Conservation (phyloP, 352 stramenopile species). For the Pseudoperonospora humuli region DNA sequence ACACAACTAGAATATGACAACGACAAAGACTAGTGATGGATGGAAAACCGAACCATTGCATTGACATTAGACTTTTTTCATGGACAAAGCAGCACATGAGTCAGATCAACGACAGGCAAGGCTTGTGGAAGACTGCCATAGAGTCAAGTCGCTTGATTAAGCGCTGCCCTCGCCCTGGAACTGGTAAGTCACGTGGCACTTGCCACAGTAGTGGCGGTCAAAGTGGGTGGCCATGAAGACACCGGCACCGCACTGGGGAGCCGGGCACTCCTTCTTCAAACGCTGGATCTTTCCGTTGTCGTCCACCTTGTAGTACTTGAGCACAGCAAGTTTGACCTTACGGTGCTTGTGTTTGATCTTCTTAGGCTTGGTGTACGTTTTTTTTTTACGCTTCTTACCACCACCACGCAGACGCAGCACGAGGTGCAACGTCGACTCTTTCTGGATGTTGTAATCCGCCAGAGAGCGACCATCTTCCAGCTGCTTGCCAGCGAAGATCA, state of each 20-base stretch:
- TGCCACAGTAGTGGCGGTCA: constrained; percentile 99
- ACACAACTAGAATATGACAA: not conserved
- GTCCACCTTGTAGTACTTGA: constrained; percentile 97
- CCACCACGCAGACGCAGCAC: constrained; percentile 93
- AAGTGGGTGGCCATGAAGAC: constrained; percentile 99
- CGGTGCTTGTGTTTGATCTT: constrained; percentile 97
- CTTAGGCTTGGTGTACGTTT: constrained; percentile 99
- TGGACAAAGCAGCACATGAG: not conserved
- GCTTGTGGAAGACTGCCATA: constrained; percentile 14
- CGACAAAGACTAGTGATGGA: constrained; percentile 7
- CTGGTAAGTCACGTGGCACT: constrained; percentile 96
- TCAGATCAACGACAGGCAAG: constrained; percentile 11
- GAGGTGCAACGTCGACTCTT: constrained; percentile 97
- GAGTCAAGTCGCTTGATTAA: constrained; percentile 28
- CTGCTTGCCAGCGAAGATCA: constrained; percentile 99
- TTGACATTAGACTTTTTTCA: constrained; percentile 19
- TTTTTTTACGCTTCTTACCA: constrained; percentile 99
- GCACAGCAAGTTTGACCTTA: constrained; percentile 95
- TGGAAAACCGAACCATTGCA: constrained; percentile 36
- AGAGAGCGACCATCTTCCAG: constrained; percentile 93
- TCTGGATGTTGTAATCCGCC: constrained; percentile 93
- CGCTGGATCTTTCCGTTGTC: constrained; percentile 95
- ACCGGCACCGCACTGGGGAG: constrained; percentile 91
- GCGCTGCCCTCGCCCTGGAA: constrained; percentile 74
- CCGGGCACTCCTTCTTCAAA: constrained; percentile 96